Base-by-base conservation (phyloP, 2,329 filamentous ascomycete species). In the Colletotrichum filicis region DNA sequence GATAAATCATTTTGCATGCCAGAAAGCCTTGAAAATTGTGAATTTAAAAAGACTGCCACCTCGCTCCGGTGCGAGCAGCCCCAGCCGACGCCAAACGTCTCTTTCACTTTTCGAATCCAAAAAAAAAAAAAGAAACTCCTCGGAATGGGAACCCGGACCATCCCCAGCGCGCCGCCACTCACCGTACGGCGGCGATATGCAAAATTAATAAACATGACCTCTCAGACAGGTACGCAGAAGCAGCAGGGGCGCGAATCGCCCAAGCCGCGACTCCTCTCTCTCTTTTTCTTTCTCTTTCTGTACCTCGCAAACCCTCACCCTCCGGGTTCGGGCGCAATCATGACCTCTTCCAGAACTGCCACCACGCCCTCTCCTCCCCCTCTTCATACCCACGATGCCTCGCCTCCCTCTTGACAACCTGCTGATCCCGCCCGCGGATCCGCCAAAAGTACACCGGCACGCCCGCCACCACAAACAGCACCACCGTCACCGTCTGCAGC, bases 371-470 rank as follows among this genome's bases (percentile, higher is more conserved):
- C 65, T 79, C 80, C 9, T 77, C 68, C 42, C 62, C 37, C 9
- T 49, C 66, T 78, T 16, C 76, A 28, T 59, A n/a, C 12, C 37
- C 14, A 19, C 19, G 24, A 53, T 49, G 71, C 52, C 73, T 53
- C 59, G 74, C 76, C 74, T 86, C 85, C 72, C 85, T 83, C 77
- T 86, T 86, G 11, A 82, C 80, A 30, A 86, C 80, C 76, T 85
- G 82, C 76, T 85, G 82, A 77, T 93, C 90, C 59, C 91, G 87
- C 26, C 92, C 88, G 63, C 91, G 90, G 59, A 98, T 92, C 76
- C 95, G 90, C 91, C 93, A 97, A 81, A 94, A 97, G 83, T 96
- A 99, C 32, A 98, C 90, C 0, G 95, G 94, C 49, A 98, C 86
- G 1, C 97, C 97, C 0, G 91, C 92, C 5, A 93, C 86, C 73